These are phyloP conservation scores for Diaporthe amygdali DNA, from an alignment of 2,329 filamentous ascomycete species.

Conservation along the genomic window DNA sequence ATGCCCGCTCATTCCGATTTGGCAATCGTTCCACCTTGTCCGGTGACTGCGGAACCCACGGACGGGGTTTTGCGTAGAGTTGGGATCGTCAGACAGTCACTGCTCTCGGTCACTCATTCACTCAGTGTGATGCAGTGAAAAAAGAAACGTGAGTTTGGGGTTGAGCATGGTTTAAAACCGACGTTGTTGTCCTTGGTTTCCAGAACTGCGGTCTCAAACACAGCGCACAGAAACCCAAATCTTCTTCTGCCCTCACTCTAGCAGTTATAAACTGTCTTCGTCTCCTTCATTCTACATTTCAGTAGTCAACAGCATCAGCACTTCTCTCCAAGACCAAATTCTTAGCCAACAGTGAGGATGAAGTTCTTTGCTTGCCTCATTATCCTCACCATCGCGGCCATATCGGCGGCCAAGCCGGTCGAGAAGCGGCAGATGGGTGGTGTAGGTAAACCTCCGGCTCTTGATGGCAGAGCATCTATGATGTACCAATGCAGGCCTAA, in stretches of 20 bases:
- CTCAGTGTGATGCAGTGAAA: neutral
- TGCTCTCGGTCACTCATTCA: neutral
- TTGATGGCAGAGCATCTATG: neutral
- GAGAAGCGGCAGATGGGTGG: constrained; percentile 51
- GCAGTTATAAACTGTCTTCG: neutral
- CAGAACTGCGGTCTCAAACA: neutral
- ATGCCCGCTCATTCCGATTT: neutral
- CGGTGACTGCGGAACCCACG: neutral
- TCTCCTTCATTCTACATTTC: neutral
- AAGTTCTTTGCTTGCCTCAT: constrained; percentile 9
- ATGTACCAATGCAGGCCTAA: too few species aligned
- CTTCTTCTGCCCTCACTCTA: neutral
- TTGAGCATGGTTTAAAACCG: neutral
- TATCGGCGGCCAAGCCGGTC: constrained; percentile 32
- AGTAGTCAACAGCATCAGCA: neutral
- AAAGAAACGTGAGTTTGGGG: too few species aligned
- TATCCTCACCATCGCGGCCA: constrained; percentile 20
- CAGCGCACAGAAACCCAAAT: neutral
- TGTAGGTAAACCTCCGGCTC: constrained; percentile 41
- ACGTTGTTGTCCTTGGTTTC: neutral
- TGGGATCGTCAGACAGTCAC: neutral
- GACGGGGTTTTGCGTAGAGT: neutral
- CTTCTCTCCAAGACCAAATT: neutral
- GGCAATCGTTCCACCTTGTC: neutral
- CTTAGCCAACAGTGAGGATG: constrained; percentile 5